Conservation (phyloP, 164 flowering plant genomes). For the grape (Vitis vinifera) region ASM3070453v1 NC_081806.1:3033001-3033500, state of each 20-base stretch:
- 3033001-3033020: neutral
- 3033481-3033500: no score
- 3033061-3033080: constrained; percentile 93
- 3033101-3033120: constrained; percentile 93
- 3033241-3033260: neutral
- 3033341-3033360: constrained; percentile 54
- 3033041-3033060: constrained; percentile 69
- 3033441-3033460: constrained; percentile 12
- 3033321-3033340: constrained; percentile 44
- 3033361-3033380: constrained; percentile 71
- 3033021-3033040: constrained; percentile 3
- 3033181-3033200: neutral
- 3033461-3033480: no score
- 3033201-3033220: neutral
- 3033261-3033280: neutral
- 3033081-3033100: constrained; percentile 84
- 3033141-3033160: constrained; percentile 83
- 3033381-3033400: constrained; percentile 72
- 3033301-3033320: constrained; percentile 58
- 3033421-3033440: constrained; percentile 80
- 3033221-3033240: neutral
- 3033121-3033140: constrained; percentile 74
- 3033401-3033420: constrained; percentile 79
- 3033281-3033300: neutral
- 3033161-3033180: constrained; percentile 50